Conservation (phyloP, 495 filamentous ascomycete species). For the Xylaria sp. region DNA sequence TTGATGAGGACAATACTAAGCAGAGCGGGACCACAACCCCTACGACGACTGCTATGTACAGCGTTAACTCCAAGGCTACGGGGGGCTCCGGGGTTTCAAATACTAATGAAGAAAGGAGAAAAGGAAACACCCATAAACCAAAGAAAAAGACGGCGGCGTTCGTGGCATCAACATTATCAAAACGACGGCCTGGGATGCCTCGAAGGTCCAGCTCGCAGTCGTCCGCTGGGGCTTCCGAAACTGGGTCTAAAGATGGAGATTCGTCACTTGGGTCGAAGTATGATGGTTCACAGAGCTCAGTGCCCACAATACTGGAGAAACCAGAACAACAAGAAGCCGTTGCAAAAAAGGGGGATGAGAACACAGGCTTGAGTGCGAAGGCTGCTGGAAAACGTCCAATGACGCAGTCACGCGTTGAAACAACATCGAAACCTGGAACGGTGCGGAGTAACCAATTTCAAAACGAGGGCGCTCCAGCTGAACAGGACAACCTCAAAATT, state of each 20-base stretch:
- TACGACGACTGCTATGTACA: slow-evolving; percentile 39
- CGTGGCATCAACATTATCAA: slow-evolving; percentile 45
- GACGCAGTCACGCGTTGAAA: slow-evolving; percentile 22
- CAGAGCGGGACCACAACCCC: slow-evolving; percentile 34
- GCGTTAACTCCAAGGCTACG: slow-evolving; percentile 22
- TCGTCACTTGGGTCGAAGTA: slow-evolving; percentile 32
- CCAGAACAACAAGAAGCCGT: slow-evolving; percentile 12
- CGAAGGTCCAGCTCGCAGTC: slow-evolving; percentile 54
- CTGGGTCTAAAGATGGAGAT: slow-evolving; percentile 32
- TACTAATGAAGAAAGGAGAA: slow-evolving; percentile 39
- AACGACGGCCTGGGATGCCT: slow-evolving; percentile 46
- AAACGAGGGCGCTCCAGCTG: neutral
- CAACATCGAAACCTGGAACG: slow-evolving; percentile 28
- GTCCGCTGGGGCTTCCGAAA: slow-evolving; percentile 38
- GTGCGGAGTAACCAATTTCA: slow-evolving; percentile 17
- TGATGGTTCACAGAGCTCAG: slow-evolving; percentile 32
- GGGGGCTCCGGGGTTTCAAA: slow-evolving; percentile 33
- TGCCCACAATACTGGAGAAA: slow-evolving; percentile 31
- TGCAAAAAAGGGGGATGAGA: slow-evolving; percentile 19
- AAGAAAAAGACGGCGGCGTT: slow-evolving; percentile 45
- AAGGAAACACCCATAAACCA: slow-evolving; percentile 29
- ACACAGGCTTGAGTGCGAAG: slow-evolving; percentile 40
- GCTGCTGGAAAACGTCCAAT: slow-evolving; percentile 49
- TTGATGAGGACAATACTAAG: slow-evolving; percentile 38
- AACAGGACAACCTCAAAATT: neutral